phyloP scores from a whole-genome alignment of 2,329 filamentous ascomycete species.

The Xylariaceae sp. region DNA sequence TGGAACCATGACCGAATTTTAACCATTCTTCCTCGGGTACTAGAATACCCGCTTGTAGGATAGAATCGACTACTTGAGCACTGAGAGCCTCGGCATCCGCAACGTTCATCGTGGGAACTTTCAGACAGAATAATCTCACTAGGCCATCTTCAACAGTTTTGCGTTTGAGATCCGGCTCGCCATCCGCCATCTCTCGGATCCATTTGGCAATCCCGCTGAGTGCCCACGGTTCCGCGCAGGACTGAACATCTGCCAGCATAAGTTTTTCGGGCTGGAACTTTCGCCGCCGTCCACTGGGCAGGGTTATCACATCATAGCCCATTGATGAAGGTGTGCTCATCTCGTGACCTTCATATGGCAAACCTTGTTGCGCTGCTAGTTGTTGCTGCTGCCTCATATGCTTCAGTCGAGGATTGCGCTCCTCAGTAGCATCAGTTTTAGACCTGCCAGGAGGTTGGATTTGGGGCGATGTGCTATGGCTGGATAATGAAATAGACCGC shows the following conservation, averaged over 20 bases:
- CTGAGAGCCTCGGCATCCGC: slow-evolving; percentile 92
- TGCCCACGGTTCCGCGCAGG: slow-evolving; percentile 90
- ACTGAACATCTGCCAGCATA: slow-evolving; percentile 78
- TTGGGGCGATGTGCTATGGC: slow-evolving; percentile 79
- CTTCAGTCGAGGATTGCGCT: slow-evolving; percentile 56
- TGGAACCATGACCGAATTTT: slow-evolving; percentile 79
- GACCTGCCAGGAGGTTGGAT: slow-evolving; percentile 85
- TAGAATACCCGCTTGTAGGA: slow-evolving; percentile 79
- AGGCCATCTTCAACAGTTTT: slow-evolving; percentile 87
- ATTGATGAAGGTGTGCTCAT: slow-evolving; percentile 59
- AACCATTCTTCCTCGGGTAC: slow-evolving; percentile 97
- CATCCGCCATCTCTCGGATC: slow-evolving; percentile 88
- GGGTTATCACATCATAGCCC: slow-evolving; percentile 80
- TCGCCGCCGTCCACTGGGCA: slow-evolving; percentile 79
- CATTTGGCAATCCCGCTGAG: slow-evolving; percentile 85
- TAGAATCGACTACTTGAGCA: slow-evolving; percentile 75
- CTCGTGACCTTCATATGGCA: slow-evolving; percentile 63
- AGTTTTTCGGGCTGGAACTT: slow-evolving; percentile 88
- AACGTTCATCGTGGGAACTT: slow-evolving; percentile 98
- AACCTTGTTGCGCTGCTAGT: slow-evolving; percentile 56
- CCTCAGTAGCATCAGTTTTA: slow-evolving; percentile 88
- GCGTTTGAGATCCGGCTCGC: slow-evolving; percentile 84
- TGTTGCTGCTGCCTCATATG: slow-evolving; percentile 62
- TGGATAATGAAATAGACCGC: slow-evolving; percentile 82
- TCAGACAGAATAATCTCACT: slow-evolving; percentile 87